Conservation (phyloP, 352 stramenopile species). For the Pythium aphanidermatum region DNA sequence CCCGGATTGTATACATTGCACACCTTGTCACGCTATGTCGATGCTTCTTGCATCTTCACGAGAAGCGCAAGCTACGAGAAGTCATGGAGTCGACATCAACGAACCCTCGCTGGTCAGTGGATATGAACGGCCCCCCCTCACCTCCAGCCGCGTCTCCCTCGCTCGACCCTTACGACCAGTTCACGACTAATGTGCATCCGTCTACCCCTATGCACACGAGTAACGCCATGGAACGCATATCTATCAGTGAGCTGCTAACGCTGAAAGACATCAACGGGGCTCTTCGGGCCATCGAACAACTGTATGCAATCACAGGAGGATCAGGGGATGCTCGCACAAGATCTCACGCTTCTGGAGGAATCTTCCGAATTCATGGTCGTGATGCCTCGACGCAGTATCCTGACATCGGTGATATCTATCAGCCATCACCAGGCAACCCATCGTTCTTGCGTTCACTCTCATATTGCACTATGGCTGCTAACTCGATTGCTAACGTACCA, state of each 20-base stretch:
- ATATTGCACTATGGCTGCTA: slow-evolving; percentile 37
- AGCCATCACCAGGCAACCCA: neutral
- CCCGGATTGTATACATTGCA: slow-evolving; percentile 30
- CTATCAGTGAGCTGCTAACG: slow-evolving; percentile 26
- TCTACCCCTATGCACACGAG: neutral
- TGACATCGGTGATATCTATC: neutral
- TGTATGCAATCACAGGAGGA: slow-evolving; percentile 24
- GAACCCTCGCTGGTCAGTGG: slow-evolving; percentile 7
- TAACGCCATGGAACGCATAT: slow-evolving; percentile 30
- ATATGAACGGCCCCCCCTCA: neutral
- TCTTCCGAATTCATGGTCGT: neutral
- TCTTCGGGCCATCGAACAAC: slow-evolving; percentile 28
- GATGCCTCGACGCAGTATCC: slow-evolving; percentile 31
- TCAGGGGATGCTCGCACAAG: slow-evolving; percentile 8
- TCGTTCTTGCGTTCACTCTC: slow-evolving; percentile 29
- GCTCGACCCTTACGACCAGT: neutral
- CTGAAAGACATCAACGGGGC: slow-evolving; percentile 31
- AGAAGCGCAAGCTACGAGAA: slow-evolving; percentile 26
- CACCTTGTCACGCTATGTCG: slow-evolving; percentile 33
- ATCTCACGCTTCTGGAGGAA: neutral
- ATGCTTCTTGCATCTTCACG: slow-evolving; percentile 40
- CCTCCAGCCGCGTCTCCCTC: no score
- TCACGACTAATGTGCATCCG: neutral
- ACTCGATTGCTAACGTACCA: slow-evolving; percentile 6
- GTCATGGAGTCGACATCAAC: slow-evolving; percentile 27